Evolutionary conservation across 768 basidiomycete species (phyloP), one percentile per base, ranked within the genome.

Genomic region (Floccularia luteovirens): DNA sequence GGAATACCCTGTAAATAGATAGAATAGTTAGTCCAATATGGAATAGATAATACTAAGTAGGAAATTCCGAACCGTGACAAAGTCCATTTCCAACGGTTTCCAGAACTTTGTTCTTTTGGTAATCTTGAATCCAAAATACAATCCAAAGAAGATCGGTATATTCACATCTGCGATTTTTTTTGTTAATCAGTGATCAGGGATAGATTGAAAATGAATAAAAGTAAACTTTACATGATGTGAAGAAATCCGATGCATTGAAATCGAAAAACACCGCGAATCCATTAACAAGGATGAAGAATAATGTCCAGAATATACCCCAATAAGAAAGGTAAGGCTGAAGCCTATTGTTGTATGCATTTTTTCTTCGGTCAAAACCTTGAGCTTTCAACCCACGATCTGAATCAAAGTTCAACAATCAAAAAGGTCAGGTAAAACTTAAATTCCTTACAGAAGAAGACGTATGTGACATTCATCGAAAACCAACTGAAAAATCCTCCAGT

Each of bases 401-500:
- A 41, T 25, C 36, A 25, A 31, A 27, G 17, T 16, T 31, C 17
- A 43, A 25, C 30, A 19, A 43, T 11, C 36, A 22, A 38, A 13
- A 16, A 8, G 17, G 6, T 36, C 14, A 14, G 6, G 16, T 12
- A n/a, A 28, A 41, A 77, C n/a, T n/a, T 8, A 14, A 14, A 28
- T 28, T 28, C 8, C 27, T 8, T 14, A 28, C 27, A 28, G 14
- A 28, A 89, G 59, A 62, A 75, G 39, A 85, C 51, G 61, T 82
- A 90, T 12, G 85, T 85, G 21, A 84, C 42, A 55, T 82, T 82
- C 57, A 85, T 77, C 24, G 72, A 55, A 44, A 69, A 66, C 83
- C 84, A 87, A 34, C 72, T 64, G 48, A 80, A 67, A 63, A 85
- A 82, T 5, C 82, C 81, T 31, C 73, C 77, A 24, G 80, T 75